Evolutionary conservation across 2,329 filamentous ascomycete genomes (phyloP), one percentile per base, ranked within the genome.

Genomic region (Aureobasidium sp.): DNA sequence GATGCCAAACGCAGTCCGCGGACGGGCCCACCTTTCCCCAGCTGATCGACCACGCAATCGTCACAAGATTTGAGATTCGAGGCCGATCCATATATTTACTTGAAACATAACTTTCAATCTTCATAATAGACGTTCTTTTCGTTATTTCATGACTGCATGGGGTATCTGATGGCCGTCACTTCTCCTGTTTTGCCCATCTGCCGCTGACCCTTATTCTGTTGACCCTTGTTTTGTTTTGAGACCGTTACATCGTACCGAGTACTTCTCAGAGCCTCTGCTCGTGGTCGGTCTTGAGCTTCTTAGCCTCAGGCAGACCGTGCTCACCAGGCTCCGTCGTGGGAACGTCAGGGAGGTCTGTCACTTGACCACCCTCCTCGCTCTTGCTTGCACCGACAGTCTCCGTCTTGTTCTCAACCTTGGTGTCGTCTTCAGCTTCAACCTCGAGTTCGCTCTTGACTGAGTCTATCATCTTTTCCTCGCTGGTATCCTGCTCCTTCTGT

Each of bases 331-430:
- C 78, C 41, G 73, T 67, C 12, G 76, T 80, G 3, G 80, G 79
- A 17, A 77, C 74, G 66, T 81, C 77, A 34, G 80, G 80, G 15
- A 82, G 74, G 8, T 76, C 73, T 15, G 76, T 75, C 52, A 79
- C 67, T 34, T 67, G 64, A 12, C 39, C 52, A 44, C 9, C 39
- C 42, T 48, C 66, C 62, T 73, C 67, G 50, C 64, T 37, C 20
- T 51, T 57, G 37, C 41, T 27, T 5, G 48, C 42, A n/a, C 20
- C 41, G 41, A 63, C 62, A 37, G 63, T 56, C 44, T 63, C 27
- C 23, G 12, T 29, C 46, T 7, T 15, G 10, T 23, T 32, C 20
- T 51, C n/a, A n/a, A 10, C 15, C 48, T 52, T 37, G 50, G 12
- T 52, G 12, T 52, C 12, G 5, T 39, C 15, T 13, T 37, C 12